Percentiles rank a stretch among this genome's conserved stretches.
phyloP scores from a whole-genome alignment of 768 basidiomycete genomes.

The Pisolithus marmoratus region DNA sequence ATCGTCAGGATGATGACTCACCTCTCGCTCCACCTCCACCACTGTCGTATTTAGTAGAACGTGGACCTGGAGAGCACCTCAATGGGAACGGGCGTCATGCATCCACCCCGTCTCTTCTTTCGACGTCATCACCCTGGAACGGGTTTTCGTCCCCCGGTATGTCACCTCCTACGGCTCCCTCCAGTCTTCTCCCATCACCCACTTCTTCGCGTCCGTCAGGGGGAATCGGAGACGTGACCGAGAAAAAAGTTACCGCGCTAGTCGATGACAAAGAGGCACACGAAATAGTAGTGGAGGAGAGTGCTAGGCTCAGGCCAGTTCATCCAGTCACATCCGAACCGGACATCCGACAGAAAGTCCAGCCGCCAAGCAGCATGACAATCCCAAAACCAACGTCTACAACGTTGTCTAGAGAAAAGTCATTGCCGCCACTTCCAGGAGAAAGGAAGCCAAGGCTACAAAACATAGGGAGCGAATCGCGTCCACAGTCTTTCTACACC shows the following conservation, averaged over 20 bases:
- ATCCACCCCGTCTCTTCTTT: conserved; percentile 66
- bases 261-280: conserved; percentile 40
- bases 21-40: conserved; percentile 90
- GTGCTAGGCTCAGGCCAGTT: conserved; percentile 37
- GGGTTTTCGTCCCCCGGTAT: conserved; percentile 52
- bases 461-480: conserved; percentile 31
- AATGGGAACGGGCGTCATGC: conserved; percentile 47
- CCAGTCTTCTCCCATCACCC: conserved; percentile 70
- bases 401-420: conserved; percentile 56
- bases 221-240: conserved; percentile 48
- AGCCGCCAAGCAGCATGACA: conserved; percentile 29
- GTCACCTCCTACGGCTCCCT: conserved; percentile 71
- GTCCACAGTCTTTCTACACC: conserved; percentile 63
- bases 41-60: conserved; percentile 74
- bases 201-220: conserved; percentile 63
- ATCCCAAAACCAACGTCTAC: conserved; percentile 18
- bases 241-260: conserved; percentile 36
- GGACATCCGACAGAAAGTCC: conserved; percentile 48
- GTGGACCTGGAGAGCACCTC: conserved; percentile 49
- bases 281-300: conserved; percentile 24
- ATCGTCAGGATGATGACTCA: conserved; percentile 54
- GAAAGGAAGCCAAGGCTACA: conserved; percentile 40
- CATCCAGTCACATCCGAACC: conserved; percentile 57
- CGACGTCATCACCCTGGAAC: conserved; percentile 51
- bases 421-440: conserved; percentile 69